These are phyloP conservation scores for Hypoxylon intermedium DNA, from an alignment of 495 filamentous ascomycete species.

Conservation along the genomic window DNA sequence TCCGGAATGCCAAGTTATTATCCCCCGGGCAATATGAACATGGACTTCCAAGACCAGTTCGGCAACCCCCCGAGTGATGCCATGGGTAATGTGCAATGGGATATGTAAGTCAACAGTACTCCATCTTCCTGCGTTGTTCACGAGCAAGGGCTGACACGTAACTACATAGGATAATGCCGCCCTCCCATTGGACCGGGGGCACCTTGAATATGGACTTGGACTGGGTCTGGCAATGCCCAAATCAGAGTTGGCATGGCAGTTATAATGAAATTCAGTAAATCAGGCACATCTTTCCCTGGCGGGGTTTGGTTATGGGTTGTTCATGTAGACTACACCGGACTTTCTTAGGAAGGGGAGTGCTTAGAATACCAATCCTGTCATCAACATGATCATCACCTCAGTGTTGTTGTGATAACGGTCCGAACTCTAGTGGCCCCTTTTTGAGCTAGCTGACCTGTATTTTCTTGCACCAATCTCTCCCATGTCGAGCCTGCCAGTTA, in stretches of 20 bases:
- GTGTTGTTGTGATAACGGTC: too few relatives aligned
- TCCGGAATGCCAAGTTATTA: conserved; percentile 12
- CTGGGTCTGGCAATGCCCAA: conserved; percentile 34
- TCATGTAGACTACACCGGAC: background rate
- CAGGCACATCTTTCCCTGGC: background rate
- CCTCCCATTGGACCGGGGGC: conserved; percentile 30
- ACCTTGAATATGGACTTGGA: conserved; percentile 34
- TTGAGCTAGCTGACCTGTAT: conserved; percentile 44
- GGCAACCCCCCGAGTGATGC: background rate
- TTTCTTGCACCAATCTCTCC: conserved; percentile 75
- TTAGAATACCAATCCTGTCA: background rate
- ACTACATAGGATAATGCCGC: conserved; percentile 26
- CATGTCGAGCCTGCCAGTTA: conserved; percentile 76
- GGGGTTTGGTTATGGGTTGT: background rate
- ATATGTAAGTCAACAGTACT: conserved; percentile 26
- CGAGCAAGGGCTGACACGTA: conserved; percentile 1
- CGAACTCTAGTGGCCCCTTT: background rate
- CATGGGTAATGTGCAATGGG: conserved; percentile 31
- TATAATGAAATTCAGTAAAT: background rate
- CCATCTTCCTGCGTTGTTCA: background rate
- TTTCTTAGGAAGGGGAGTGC: too few relatives aligned
- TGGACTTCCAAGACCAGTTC: conserved; percentile 10
- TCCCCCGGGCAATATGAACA: background rate
- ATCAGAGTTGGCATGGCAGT: conserved; percentile 33
- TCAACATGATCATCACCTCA: background rate